phyloP scores from a whole-genome alignment of 768 basidiomycete species.

The Podaxis rugospora region DNA sequence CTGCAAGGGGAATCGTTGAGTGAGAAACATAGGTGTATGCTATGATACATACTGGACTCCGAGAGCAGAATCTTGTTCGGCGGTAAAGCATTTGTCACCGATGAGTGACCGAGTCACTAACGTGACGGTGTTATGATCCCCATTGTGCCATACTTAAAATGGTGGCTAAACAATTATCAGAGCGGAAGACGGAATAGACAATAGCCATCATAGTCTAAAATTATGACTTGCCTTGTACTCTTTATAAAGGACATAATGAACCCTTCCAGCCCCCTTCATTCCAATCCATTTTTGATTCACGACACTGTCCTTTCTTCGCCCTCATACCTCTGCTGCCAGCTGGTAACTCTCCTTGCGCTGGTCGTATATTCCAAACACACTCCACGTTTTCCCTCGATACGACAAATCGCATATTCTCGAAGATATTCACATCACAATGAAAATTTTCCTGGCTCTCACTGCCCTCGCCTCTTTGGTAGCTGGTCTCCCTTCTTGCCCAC shows the following conservation, averaged over 20 bases:
- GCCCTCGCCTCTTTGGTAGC: not conserved
- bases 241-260: not conserved
- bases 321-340: not conserved
- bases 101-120: too few species aligned
- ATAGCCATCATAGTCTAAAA: not conserved
- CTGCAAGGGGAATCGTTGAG: too few species aligned
- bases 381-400: not conserved
- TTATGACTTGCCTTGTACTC: not conserved
- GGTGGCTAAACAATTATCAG: not conserved
- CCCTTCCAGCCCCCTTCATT: not conserved
- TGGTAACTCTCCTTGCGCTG: not conserved
- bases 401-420: not conserved
- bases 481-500: not conserved
- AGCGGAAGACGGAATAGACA: not conserved
- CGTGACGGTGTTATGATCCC: not conserved
- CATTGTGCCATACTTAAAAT: not conserved
- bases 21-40: too few species aligned
- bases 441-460: not conserved
- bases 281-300: not conserved
- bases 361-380: not conserved
- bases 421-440: not conserved
- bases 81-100: too few species aligned
- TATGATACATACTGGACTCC: not conserved
- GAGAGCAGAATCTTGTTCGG: not conserved
- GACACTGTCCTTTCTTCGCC: not conserved